Evolutionary conservation across 768 basidiomycete species (phyloP), one percentile per base, ranked within the genome.

Genomic region (Mycena venus): DNA sequence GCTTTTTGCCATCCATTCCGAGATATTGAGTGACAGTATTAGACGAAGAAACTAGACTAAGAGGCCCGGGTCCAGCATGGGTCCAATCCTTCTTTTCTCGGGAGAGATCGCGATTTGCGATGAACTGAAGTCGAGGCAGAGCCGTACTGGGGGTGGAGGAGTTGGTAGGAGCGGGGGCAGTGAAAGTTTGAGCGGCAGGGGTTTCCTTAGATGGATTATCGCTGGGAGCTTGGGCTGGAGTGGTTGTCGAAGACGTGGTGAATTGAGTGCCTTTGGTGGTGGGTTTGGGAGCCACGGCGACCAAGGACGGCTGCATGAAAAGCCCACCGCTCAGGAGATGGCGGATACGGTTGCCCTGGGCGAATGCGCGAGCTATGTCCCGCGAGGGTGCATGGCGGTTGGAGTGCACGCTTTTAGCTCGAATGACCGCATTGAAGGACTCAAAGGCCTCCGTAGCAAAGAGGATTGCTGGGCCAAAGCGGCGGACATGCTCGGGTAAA

Each of bases 401-500:
- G n/a, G n/a, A n/a, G n/a, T n/a, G n/a, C n/a, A n/a, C n/a, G n/a
- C n/a, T n/a, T n/a, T n/a, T n/a, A n/a, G n/a, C n/a, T n/a, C n/a
- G n/a, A n/a, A n/a, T n/a, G n/a, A n/a, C n/a, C n/a, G n/a, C n/a
- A n/a, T n/a, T n/a, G n/a, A n/a, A n/a, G n/a, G n/a, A n/a, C n/a
- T n/a, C n/a, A n/a, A n/a, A n/a, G n/a, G n/a, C n/a, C n/a, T n/a
- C n/a, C n/a, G n/a, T n/a, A n/a, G n/a, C n/a, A n/a, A n/a, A n/a
- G n/a, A n/a, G n/a, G n/a, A n/a, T n/a, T n/a, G n/a, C n/a, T n/a
- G n/a, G n/a, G n/a, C n/a, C n/a, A n/a, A n/a, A n/a, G 0, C 80
- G 78, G 0, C 79, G 72, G 38, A 88, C 84, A 68, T 87, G 83
- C 0, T 74, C 36, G 0, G 81, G 79, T 2, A 88, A 75, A 71